These are phyloP conservation scores for Asterionellopsis glacialis DNA, from an alignment of 108 stramenopile species.

Conservation along the genomic window DNA sequence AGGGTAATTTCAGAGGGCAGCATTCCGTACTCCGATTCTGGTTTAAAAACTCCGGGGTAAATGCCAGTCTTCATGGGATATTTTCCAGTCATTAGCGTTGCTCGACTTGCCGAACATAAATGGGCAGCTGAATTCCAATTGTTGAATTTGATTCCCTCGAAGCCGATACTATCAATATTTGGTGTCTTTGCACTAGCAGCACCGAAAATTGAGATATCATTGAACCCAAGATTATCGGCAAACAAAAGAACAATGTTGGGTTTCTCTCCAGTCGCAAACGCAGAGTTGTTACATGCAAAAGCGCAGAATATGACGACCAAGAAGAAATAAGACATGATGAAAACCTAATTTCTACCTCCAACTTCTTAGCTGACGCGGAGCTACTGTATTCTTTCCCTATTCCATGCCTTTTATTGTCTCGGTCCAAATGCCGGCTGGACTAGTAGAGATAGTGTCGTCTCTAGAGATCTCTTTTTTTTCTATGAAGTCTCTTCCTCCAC, in stretches of 20 bases:
- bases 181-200: slow-evolving; percentile 35
- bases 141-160: slow-evolving; percentile 37
- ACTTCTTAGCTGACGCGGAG: too few species aligned
- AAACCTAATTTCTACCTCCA: too few species aligned
- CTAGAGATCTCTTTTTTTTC: too few species aligned
- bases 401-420: too few species aligned
- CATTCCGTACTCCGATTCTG: slow-evolving; percentile 49
- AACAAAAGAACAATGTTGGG: slow-evolving; percentile 64
- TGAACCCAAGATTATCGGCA: slow-evolving; percentile 68
- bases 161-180: slow-evolving; percentile 45
- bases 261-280: too few species aligned
- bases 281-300: too few species aligned
- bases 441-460: too few species aligned
- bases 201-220: slow-evolving; percentile 48
- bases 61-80: slow-evolving; percentile 57
- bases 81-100: slow-evolving; percentile 63
- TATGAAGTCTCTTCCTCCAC: too few species aligned
- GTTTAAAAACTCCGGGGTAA: slow-evolving; percentile 61
- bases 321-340: too few species aligned
- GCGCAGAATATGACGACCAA: too few species aligned
- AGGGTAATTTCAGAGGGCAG: slow-evolving; percentile 56
- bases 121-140: slow-evolving; percentile 70
- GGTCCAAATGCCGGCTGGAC: too few species aligned
- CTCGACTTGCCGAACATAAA: slow-evolving; percentile 60
- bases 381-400: too few species aligned